These are phyloP conservation scores for Tephrocybe sp. DNA, from an alignment of 768 basidiomycete genomes.

Conservation along the genomic window DNA sequence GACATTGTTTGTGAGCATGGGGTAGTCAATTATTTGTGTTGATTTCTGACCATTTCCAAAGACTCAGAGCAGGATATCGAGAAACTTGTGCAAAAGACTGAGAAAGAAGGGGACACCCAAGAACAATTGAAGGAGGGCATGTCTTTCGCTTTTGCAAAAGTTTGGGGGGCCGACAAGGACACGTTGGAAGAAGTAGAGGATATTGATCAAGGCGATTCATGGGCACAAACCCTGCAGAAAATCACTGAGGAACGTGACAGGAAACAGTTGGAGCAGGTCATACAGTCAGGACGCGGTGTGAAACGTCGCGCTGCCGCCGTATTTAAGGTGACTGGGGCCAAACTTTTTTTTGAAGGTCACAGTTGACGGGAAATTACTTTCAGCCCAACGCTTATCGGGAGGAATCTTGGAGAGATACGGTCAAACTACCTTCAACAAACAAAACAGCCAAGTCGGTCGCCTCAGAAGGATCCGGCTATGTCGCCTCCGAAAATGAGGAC, in stretches of 20 bases:
- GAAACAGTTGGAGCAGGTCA: constrained; percentile 40
- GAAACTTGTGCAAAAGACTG: constrained; percentile 82
- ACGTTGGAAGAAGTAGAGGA: constrained; percentile 66
- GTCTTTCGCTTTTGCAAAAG: constrained; percentile 84
- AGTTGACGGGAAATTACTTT: background rate
- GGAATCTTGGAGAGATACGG: constrained; percentile 8
- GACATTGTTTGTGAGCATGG: constrained; percentile 64
- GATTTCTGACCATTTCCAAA: constrained; percentile 23
- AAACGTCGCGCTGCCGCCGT: constrained; percentile 72
- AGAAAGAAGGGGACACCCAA: constrained; percentile 62
- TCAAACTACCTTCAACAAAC: constrained; percentile 10
- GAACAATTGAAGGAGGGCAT: constrained; percentile 47
- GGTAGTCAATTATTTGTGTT: constrained; percentile 1
- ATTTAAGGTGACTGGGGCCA: constrained; percentile 34
- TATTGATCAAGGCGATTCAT: constrained; percentile 69
- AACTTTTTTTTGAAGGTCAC: background rate
- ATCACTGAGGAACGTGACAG: constrained; percentile 45
- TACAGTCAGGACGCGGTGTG: constrained; percentile 68
- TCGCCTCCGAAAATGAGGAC: constrained; percentile 27
- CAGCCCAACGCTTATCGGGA: constrained; percentile 31
- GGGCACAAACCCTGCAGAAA: constrained; percentile 68
- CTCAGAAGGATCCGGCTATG: constrained; percentile 34
- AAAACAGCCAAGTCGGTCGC: constrained; percentile 18
- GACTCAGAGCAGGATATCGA: constrained; percentile 83
- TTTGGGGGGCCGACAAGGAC: constrained; percentile 85